Evolutionary conservation across 179 eudicot genomes (phyloP).

Genomic region (Pouteria campechiana): DNA sequence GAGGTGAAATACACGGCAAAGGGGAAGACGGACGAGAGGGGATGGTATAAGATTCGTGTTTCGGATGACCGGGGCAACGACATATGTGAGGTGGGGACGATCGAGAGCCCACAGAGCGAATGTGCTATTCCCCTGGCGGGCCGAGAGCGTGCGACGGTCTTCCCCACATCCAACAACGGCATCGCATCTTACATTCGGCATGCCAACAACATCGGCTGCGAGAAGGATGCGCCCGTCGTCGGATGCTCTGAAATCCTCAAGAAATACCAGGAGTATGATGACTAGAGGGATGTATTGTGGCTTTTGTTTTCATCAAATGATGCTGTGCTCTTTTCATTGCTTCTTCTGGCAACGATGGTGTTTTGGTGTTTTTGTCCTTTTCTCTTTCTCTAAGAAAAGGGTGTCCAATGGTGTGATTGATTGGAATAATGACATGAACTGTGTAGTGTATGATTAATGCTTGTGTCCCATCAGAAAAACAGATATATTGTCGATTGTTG

Average conservation of each 20-base stretch:
- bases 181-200: slow-evolving; percentile 28
- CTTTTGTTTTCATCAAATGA: too few relatives aligned
- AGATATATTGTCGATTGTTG: too few relatives aligned
- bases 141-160: slow-evolving; percentile 42
- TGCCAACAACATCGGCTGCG: slow-evolving; percentile 61
- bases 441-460: too few relatives aligned
- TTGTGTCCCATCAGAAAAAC: too few relatives aligned
- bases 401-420: too few relatives aligned
- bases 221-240: slow-evolving; percentile 30
- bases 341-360: not conserved
- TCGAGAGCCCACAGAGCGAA: slow-evolving; percentile 30
- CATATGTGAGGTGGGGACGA: slow-evolving; percentile 39
- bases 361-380: too few relatives aligned
- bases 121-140: slow-evolving; percentile 27
- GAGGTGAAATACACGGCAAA: slow-evolving; percentile 16
- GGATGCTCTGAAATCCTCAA: slow-evolving; percentile 40
- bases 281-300: too few relatives aligned
- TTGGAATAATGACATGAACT: too few relatives aligned
- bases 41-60: slow-evolving; percentile 35
- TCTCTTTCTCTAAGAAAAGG: too few relatives aligned
- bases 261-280: slow-evolving; percentile 36
- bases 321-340: not conserved
- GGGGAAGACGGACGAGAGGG: slow-evolving; percentile 26
- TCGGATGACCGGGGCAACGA: slow-evolving; percentile 41
- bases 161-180: slow-evolving; percentile 55